Conservation (phyloP, 23 red algal species). For the Gracilaria caudata region DNA sequence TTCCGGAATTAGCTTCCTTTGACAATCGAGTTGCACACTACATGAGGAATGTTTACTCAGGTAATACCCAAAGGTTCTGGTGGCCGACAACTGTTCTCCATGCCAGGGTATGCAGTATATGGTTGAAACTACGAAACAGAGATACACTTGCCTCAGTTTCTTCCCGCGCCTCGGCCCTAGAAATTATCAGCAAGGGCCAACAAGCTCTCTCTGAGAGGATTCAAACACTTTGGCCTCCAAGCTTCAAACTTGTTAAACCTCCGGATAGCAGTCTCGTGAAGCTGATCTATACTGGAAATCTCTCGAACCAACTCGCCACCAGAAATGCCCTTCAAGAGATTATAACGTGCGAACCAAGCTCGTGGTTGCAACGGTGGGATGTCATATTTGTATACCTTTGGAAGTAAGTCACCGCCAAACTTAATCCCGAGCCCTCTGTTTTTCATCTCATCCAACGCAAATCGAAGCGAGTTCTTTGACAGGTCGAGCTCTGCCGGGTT, state of each 20-base stretch:
- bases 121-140: no score
- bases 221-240: conserved; percentile 32
- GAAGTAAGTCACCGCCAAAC: conserved; percentile 31
- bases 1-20: no score
- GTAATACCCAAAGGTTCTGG: no score
- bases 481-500: neutral
- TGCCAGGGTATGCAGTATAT: no score
- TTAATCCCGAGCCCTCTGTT: conserved; percentile 20
- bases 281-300: neutral
- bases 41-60: no score
- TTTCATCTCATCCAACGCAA: conserved; percentile 46
- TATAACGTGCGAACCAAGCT: neutral
- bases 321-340: conserved; percentile 23
- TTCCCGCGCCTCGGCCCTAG: neutral
- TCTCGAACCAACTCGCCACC: conserved; percentile 27
- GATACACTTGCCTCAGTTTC: neutral
- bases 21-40: no score
- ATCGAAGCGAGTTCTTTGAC: conserved; percentile 11
- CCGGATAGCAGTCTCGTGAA: conserved; percentile 41
- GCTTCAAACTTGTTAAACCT: conserved; percentile 1
- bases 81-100: no score
- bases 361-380: neutral
- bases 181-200: neutral
- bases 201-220: conserved; percentile 5
- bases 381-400: conserved; percentile 5